These are phyloP conservation scores for Lepidium didymum DNA, from an alignment of 345 rosid genomes.

Conservation along the genomic window DNA sequence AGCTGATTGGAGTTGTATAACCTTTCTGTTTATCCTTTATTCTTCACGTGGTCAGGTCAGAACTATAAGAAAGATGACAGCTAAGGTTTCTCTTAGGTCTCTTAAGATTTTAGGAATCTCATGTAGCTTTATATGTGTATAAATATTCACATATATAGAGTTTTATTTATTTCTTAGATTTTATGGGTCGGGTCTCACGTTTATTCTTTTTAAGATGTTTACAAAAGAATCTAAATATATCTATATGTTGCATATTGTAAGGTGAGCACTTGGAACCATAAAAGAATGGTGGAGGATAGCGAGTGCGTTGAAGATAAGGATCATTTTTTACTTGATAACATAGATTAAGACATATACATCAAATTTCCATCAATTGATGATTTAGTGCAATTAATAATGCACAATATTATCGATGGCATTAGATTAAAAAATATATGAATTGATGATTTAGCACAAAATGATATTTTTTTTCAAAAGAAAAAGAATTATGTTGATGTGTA, in stretches of 20 bases:
- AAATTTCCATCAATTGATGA: background rate
- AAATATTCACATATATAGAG: no score
- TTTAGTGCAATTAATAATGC: no score
- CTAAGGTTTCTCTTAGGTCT: no score
- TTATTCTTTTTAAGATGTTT: constrained; percentile 2
- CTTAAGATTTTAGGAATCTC: no score
- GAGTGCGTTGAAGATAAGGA: constrained; percentile 17
- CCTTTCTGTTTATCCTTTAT: no score
- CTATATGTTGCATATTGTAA: constrained; percentile 11
- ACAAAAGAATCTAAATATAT: background rate
- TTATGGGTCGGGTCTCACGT: no score
- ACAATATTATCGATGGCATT: background rate
- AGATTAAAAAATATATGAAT: background rate
- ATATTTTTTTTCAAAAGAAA: background rate
- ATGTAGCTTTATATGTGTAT: no score
- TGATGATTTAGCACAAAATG: background rate
- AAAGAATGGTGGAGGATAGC: constrained; percentile 26
- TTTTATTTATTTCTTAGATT: no score
- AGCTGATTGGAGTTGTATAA: no score
- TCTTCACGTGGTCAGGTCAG: no score
- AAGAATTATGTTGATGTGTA: background rate
- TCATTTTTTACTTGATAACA: background rate
- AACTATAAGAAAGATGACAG: no score
- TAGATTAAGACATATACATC: constrained; percentile 4
- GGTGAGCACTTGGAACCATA: constrained; percentile 5